These are phyloP conservation scores for Selaginella tamariscina DNA, from an alignment of 75 land plant species.

Conservation along the genomic window DNA sequence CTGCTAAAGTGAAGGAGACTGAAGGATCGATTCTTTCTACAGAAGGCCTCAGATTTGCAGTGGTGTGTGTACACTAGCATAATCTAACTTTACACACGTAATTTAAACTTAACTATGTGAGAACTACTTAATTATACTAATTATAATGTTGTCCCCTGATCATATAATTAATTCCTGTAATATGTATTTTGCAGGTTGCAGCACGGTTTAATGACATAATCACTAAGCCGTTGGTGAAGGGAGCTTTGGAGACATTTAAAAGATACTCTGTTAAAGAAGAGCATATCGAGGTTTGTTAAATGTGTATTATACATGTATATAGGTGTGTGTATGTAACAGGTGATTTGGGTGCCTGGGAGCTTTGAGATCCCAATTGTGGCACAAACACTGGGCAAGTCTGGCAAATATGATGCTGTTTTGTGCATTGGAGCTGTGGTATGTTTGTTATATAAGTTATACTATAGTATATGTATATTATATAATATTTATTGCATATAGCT, in stretches of 20 bases:
- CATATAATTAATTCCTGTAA: no score
- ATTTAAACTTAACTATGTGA: no score
- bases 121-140: conserved; percentile 1
- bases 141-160: background rate
- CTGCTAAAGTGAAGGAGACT: conserved; percentile 37
- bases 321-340: conserved; percentile 32
- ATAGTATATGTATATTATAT: no score
- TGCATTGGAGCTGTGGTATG: conserved; percentile 97
- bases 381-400: conserved; percentile 49
- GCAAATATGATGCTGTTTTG: conserved; percentile 57
- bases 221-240: conserved; percentile 63
- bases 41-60: conserved; percentile 69
- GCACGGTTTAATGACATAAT: conserved; percentile 88
- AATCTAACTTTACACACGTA: no score
- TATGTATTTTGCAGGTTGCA: conserved; percentile 48
- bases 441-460: no score
- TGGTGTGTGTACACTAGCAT: conserved; percentile 40
- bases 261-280: conserved; percentile 64
- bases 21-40: conserved; percentile 43
- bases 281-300: conserved; percentile 45
- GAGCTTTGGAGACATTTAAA: conserved; percentile 75
- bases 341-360: conserved; percentile 88
- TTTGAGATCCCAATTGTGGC: conserved; percentile 90
- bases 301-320: background rate
- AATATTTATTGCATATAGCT: no score